Conservation (phyloP, 768 basidiomycete species). For the Boletales sp. region DNA sequence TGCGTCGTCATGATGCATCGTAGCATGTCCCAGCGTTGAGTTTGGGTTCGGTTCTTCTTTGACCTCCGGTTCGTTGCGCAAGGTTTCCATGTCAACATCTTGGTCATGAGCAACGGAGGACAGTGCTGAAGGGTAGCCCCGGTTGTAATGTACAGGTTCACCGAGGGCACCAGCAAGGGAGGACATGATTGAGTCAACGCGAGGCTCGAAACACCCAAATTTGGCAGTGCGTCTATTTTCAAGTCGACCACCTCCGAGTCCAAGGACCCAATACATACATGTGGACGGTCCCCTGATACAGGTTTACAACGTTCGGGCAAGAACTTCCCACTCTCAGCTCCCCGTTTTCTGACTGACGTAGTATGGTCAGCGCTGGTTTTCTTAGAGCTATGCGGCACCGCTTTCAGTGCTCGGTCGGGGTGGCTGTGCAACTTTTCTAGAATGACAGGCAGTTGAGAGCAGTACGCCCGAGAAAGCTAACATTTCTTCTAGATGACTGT, state of each 20-base stretch:
- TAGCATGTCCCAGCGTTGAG: conserved; percentile 15
- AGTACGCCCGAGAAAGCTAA: background rate
- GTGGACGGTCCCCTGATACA: too few relatives aligned
- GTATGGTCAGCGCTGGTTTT: too few relatives aligned
- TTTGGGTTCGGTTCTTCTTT: conserved; percentile 13
- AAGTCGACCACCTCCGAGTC: too few relatives aligned
- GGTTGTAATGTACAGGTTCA: conserved; percentile 26
- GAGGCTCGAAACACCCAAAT: conserved; percentile 9
- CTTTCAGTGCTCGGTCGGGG: background rate
- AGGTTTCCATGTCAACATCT: conserved; percentile 43
- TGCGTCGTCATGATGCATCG: conserved; percentile 34
- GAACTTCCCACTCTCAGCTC: too few relatives aligned
- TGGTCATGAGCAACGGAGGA: conserved; percentile 15
- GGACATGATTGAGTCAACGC: conserved; percentile 40
- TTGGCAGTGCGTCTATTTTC: background rate
- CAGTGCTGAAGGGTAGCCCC: conserved; percentile 12
- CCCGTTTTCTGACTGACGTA: too few relatives aligned
- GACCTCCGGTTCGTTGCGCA: conserved; percentile 10
- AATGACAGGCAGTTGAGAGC: conserved; percentile 7
- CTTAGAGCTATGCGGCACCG: too few relatives aligned
- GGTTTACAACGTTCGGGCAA: too few relatives aligned
- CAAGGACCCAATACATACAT: too few relatives aligned
- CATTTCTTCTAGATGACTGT: background rate
- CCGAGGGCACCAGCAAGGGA: conserved; percentile 58
- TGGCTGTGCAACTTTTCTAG: conserved; percentile 20